Conservation (phyloP, 106 monocot species). For the Gastrodia elata region DNA sequence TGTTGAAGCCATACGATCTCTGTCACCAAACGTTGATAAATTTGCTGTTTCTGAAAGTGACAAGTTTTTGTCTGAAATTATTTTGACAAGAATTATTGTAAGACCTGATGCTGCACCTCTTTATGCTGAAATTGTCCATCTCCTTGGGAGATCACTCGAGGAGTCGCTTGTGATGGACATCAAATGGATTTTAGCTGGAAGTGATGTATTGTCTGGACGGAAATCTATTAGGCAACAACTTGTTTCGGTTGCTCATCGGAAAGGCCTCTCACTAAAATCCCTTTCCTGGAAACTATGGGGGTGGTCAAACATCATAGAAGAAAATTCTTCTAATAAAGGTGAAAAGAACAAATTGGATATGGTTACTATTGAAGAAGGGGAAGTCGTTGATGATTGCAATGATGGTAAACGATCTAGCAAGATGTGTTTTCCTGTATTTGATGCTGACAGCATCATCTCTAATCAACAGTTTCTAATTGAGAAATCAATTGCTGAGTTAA, state of each 20-base stretch:
- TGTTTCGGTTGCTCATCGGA: conserved; percentile 53
- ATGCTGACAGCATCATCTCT: conserved; percentile 29
- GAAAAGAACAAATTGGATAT: conserved; percentile 66
- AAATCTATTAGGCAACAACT: conserved; percentile 92
- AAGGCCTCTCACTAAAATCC: conserved; percentile 55
- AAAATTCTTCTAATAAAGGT: conserved; percentile 15
- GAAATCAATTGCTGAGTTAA: conserved; percentile 78
- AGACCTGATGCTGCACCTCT: conserved; percentile 95
- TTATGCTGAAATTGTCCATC: conserved; percentile 85
- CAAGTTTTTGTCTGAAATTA: conserved; percentile 70
- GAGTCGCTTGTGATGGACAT: conserved; percentile 68
- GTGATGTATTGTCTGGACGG: conserved; percentile 79
- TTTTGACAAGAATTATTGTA: conserved; percentile 78
- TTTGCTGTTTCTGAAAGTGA: conserved; percentile 80
- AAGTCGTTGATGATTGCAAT: conserved; percentile 70
- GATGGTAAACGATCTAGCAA: conserved; percentile 54
- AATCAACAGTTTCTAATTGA: conserved; percentile 68
- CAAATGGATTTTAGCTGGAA: conserved; percentile 89
- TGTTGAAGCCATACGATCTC: conserved; percentile 73
- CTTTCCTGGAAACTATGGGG: conserved; percentile 93
- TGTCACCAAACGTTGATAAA: conserved; percentile 67
- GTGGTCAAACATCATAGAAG: conserved; percentile 36
- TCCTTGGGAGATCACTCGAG: conserved; percentile 82
- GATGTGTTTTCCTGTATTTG: conserved; percentile 20
- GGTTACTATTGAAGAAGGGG: conserved; percentile 81